Evolutionary conservation across 2,329 filamentous ascomycete species (phyloP).

Genomic region (Didymella pomorum): DNA sequence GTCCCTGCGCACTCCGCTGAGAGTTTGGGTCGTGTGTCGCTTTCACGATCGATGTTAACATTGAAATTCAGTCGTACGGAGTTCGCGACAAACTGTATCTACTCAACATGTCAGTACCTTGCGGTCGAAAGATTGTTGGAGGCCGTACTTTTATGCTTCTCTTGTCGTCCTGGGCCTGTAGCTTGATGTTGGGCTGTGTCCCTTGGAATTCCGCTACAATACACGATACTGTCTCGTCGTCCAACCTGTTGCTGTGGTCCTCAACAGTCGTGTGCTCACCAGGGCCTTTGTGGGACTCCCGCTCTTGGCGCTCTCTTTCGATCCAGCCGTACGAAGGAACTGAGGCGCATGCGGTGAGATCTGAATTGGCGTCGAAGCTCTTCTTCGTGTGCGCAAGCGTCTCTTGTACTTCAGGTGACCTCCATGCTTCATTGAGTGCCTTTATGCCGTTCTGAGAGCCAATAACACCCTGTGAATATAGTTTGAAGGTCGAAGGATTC

Average conservation of each 20-base stretch:
- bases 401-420: constrained; percentile 45
- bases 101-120: constrained; percentile 6
- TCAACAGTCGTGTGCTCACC: constrained; percentile 15
- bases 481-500: constrained; percentile 47
- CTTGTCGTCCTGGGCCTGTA: constrained; percentile 37
- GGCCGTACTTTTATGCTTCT: constrained; percentile 36
- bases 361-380: constrained; percentile 47
- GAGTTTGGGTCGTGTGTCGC: constrained; percentile 37
- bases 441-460: constrained; percentile 49
- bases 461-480: constrained; percentile 50
- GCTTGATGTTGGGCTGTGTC: constrained; percentile 38
- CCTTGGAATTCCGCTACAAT: constrained; percentile 38
- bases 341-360: constrained; percentile 47
- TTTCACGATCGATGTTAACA: constrained; percentile 38
- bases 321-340: constrained; percentile 52
- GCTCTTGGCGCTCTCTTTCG: constrained; percentile 38
- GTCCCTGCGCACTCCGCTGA: constrained; percentile 44
- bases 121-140: too few species aligned
- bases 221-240: constrained; percentile 32
- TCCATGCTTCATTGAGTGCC: constrained; percentile 50
- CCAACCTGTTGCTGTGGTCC: constrained; percentile 16
- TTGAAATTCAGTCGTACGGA: constrained; percentile 38
- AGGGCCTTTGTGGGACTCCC: constrained; percentile 23
- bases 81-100: constrained; percentile 41
- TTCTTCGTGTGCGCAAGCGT: constrained; percentile 47